phyloP scores from a whole-genome alignment of 352 stramenopile genomes.

The Phytopythium montanum region DNA sequence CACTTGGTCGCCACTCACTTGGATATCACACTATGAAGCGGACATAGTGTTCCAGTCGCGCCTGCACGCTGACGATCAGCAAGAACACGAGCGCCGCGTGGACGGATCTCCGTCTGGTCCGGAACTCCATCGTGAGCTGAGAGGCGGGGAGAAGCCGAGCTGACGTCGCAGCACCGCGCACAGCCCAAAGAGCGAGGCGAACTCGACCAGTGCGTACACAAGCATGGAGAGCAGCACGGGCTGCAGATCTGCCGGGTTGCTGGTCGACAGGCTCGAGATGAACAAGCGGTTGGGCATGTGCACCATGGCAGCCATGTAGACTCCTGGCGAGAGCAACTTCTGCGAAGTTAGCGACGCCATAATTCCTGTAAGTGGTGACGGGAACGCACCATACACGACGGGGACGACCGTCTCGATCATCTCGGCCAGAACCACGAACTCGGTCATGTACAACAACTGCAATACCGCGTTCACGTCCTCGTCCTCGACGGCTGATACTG shows the following conservation, averaged over 20 bases:
- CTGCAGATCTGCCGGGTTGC: not conserved
- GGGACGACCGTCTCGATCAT: conserved; percentile 1
- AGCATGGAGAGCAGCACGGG: not conserved
- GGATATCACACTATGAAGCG: not conserved
- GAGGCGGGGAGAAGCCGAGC: not conserved
- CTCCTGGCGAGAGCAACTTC: not conserved
- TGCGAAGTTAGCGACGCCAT: not conserved
- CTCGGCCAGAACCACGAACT: not conserved
- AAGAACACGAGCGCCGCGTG: not conserved
- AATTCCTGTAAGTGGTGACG: too few species aligned
- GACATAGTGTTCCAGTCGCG: not conserved
- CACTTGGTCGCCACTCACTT: not conserved
- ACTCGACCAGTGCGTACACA: not conserved
- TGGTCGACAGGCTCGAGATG: not conserved
- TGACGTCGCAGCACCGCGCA: not conserved
- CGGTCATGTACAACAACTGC: not conserved
- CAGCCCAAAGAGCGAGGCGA: not conserved
- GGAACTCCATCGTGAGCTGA: not conserved
- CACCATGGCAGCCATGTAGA: not conserved
- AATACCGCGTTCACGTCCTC: not conserved
- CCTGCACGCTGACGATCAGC: not conserved
- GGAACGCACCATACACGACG: not conserved
- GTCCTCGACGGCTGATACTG: not conserved
- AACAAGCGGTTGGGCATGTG: conserved; percentile 1
- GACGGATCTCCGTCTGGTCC: not conserved